These are phyloP conservation scores for Jatropha podagrica DNA, from an alignment of 441 rosid species.

Conservation along the genomic window DNA sequence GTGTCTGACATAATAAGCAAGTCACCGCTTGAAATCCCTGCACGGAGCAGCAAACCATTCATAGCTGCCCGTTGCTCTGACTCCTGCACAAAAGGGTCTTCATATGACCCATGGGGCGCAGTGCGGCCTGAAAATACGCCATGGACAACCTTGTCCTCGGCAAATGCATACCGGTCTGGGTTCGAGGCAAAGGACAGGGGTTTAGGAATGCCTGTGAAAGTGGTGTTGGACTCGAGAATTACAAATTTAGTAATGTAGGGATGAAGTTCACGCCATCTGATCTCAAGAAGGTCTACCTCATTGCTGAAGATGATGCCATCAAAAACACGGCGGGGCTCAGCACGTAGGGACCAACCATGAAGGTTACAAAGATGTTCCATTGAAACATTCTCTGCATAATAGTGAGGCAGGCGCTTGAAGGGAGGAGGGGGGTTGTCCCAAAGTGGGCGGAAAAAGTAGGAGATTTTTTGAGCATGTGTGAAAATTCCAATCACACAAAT, in stretches of 20 bases:
- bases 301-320: slow-evolving; percentile 83
- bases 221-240: slow-evolving; percentile 77
- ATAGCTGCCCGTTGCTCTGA: slow-evolving; percentile 58
- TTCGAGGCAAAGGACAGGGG: slow-evolving; percentile 64
- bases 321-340: slow-evolving; percentile 57
- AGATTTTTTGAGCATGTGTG: slow-evolving; percentile 44
- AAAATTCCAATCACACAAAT: slow-evolving; percentile 48
- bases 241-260: slow-evolving; percentile 72
- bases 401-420: slow-evolving; percentile 70
- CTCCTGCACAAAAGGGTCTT: slow-evolving; percentile 69
- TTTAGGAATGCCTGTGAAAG: slow-evolving; percentile 84
- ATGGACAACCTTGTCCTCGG: slow-evolving; percentile 59
- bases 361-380: slow-evolving; percentile 74
- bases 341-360: slow-evolving; percentile 74
- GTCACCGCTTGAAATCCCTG: slow-evolving; percentile 68
- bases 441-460: slow-evolving; percentile 73
- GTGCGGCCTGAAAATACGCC: slow-evolving; percentile 53
- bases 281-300: slow-evolving; percentile 80
- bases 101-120: slow-evolving; percentile 32
- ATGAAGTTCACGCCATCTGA: slow-evolving; percentile 74
- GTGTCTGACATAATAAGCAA: slow-evolving; percentile 74
- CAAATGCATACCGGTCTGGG: slow-evolving; percentile 54
- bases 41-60: slow-evolving; percentile 53
- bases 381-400: slow-evolving; percentile 85
- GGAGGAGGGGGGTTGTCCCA: slow-evolving; percentile 80